Base-by-base conservation (phyloP, 2,329 filamentous ascomycete genomes). In the Aspergillus glaucus region DNA sequence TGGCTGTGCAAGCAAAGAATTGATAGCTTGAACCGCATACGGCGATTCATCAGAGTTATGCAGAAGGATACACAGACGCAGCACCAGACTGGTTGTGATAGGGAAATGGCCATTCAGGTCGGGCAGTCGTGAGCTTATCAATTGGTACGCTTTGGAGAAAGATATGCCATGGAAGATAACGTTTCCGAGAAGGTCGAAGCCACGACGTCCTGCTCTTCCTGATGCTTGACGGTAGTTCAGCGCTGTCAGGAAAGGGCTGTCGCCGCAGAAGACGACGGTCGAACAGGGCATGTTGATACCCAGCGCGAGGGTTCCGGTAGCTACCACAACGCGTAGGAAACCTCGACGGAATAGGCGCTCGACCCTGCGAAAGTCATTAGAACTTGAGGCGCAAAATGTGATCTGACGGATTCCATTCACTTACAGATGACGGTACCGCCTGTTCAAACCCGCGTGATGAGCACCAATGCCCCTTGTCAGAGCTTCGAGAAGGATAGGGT, bases 221-320 rank as follows among this genome's bases (percentile, higher is more conserved):
- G 86, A 81, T 6, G 81, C 85, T 64, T 92, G 87, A 7, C 85
- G 80, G 64, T 86, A 92, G 62, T 88, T 88, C 45, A 91, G 78
- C 0, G 86, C 80, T 0, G 85, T 88, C 40, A 92, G 69, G 61
- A 80, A 89, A 2, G 87, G 75, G 0, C 83, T 87, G 62, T 91
- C 86, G 0, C 85, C 86, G 14, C 76, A 78, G 63, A 92, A 92
- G 1, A 89, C 80, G 0, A 90, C 86, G 1, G 87, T 92, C 64
- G 87, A 88, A 64, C 86, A 91, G 8, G 87, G 87, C 84, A 88
- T 88, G 58, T 88, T 92, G 71, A 92, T 86, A 71, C 87, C 87
- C 4, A 91, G 72, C 1, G 85, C 84, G 19, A 90, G 75, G 0
- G 86, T 90, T 1, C 86, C 87, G 1, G 87, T 91, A 0, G 87